Conservation (phyloP, 164 flowering plant genomes). For the Vitis rotundifolia region DNA sequence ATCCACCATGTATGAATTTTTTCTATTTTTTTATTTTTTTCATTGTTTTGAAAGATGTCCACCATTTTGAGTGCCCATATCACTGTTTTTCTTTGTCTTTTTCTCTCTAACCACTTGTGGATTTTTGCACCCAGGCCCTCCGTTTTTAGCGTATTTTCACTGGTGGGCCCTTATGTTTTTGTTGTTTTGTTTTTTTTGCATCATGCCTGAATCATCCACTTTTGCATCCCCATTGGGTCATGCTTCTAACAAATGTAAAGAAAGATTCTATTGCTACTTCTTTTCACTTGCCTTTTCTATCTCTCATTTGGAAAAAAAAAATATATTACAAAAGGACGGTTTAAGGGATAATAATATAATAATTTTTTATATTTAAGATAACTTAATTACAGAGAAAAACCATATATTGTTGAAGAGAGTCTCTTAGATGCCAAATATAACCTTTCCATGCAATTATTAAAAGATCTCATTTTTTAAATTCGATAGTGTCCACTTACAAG, state of each 20-base stretch:
- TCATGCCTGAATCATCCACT: neutral
- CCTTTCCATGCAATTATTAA: no score
- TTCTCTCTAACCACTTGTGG: slow-evolving; percentile 7
- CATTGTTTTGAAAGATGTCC: slow-evolving; percentile 10
- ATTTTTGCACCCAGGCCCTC: slow-evolving; percentile 3
- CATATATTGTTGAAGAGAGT: no score
- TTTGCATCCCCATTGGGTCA: neutral
- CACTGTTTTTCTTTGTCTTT: slow-evolving; percentile 22
- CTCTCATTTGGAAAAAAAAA: no score
- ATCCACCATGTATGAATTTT: slow-evolving; percentile 39
- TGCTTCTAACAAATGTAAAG: neutral
- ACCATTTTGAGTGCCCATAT: slow-evolving; percentile 30
- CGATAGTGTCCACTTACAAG: no score
- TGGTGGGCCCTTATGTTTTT: neutral
- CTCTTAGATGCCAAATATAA: no score
- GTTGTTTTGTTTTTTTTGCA: neutral
- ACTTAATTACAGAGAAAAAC: no score
- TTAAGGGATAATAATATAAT: no score
- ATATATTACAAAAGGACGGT: no score
- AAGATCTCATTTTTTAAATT: no score
- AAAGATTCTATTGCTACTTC: neutral
- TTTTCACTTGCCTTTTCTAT: neutral
- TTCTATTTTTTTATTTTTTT: slow-evolving; percentile 10
- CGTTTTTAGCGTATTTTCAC: neutral
- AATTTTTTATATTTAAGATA: no score